Evolutionary conservation across 805 yeast genomes (phyloP).

Genomic region (Yarrowia deformans): DNA sequence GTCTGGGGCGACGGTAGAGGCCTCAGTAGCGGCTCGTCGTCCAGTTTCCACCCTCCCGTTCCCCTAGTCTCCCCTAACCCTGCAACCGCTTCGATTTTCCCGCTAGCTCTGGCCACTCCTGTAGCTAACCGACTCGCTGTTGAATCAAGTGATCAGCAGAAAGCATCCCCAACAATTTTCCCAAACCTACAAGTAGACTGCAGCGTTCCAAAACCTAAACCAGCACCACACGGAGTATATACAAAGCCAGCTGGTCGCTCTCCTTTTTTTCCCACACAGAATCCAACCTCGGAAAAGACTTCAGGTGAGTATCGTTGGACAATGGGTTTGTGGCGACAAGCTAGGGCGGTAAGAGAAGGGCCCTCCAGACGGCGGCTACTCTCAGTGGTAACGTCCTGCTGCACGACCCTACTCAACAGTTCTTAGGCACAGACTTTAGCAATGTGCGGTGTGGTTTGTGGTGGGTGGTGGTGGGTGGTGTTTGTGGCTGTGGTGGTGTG

Average conservation of each 20-base stretch:
- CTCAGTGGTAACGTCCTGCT: neutral
- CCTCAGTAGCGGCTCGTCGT: no score
- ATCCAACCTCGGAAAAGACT: neutral
- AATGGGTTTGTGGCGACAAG: neutral
- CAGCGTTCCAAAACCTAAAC: constrained; percentile 11
- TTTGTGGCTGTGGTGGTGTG: neutral
- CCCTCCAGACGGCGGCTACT: neutral
- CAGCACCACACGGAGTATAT: constrained; percentile 31
- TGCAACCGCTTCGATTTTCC: no score
- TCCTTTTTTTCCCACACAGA: neutral
- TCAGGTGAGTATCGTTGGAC: constrained; percentile 3
- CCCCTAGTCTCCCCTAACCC: no score
- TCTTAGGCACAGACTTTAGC: constrained; percentile 9
- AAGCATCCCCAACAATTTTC: constrained; percentile 36
- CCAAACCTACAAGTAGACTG: constrained; percentile 31
- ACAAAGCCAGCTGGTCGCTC: neutral
- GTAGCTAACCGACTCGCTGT: neutral
- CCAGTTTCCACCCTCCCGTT: no score
- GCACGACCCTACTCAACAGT: constrained; percentile 16
- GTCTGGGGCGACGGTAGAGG: no score
- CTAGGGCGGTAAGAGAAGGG: neutral
- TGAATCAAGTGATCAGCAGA: constrained; percentile 26
- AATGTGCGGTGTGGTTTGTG: neutral
- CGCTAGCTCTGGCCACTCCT: neutral
- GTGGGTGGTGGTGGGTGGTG: neutral